Percentiles rank a stretch among this genome's conserved stretches.
Evolutionary conservation across 805 yeast species (phyloP).

Genomic region (Candida berthetii): DNA sequence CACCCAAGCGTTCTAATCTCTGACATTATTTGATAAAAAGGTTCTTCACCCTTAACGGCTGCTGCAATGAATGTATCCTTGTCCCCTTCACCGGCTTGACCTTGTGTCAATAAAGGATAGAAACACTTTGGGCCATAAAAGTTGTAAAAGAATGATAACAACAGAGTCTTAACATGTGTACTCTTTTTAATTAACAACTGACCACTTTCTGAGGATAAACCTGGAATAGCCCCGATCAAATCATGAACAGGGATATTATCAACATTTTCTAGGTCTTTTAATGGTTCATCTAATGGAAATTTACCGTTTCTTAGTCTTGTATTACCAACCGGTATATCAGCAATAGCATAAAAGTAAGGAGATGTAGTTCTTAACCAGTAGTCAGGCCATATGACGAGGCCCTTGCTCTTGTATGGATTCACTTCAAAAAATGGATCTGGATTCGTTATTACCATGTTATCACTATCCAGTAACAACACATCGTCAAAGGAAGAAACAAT

Average conservation of each 20-base stretch:
- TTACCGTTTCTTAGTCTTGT: slow-evolving; percentile 24
- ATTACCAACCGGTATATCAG: slow-evolving; percentile 28
- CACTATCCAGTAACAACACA: slow-evolving; percentile 68
- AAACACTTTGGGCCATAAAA: slow-evolving; percentile 59
- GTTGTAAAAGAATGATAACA: slow-evolving; percentile 60
- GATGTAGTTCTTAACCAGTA: slow-evolving; percentile 59
- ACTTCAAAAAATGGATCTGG: slow-evolving; percentile 46
- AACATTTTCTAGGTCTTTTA: slow-evolving; percentile 6
- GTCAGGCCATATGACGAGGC: slow-evolving; percentile 59
- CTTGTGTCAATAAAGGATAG: slow-evolving; percentile 65
- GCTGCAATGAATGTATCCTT: slow-evolving; percentile 74
- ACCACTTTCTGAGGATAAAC: slow-evolving; percentile 67
- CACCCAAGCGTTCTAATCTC: slow-evolving; percentile 33
- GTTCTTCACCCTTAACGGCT: slow-evolving; percentile 41
- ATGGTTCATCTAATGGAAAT: slow-evolving; percentile 21
- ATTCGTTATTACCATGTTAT: slow-evolving; percentile 53
- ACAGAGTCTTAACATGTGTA: slow-evolving; percentile 49
- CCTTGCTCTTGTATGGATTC: slow-evolving; percentile 31
- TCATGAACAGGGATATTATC: slow-evolving; percentile 46
- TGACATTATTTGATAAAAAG: slow-evolving; percentile 46
- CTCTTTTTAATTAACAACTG: slow-evolving; percentile 57
- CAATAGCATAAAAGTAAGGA: slow-evolving; percentile 50
- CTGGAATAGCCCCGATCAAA: slow-evolving; percentile 57
- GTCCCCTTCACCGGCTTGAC: slow-evolving; percentile 75
- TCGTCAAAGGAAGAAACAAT: slow-evolving; percentile 70